Evolutionary conservation across 179 eudicot species (phyloP).

Genomic region (Carnegiea gigantea): DNA sequence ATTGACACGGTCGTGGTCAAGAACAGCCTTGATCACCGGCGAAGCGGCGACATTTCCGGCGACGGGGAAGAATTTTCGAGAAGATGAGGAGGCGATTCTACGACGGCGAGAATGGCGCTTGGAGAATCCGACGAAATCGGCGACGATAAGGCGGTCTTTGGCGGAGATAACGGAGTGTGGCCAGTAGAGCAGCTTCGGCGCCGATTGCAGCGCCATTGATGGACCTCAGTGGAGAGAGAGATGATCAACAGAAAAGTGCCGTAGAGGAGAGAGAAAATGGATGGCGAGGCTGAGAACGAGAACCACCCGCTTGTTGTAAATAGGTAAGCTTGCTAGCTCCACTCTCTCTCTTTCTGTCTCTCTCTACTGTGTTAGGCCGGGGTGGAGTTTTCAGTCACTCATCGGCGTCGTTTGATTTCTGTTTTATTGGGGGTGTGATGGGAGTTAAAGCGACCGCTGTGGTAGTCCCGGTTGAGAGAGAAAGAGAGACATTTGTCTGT

Average conservation of each 20-base stretch:
- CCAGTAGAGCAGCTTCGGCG: conserved; percentile 37
- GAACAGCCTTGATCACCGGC: conserved; percentile 42
- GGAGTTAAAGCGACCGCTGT: too few species aligned
- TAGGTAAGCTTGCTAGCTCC: neutral
- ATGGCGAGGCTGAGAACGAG: neutral
- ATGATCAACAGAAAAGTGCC: neutral
- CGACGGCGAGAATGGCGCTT: conserved; percentile 43
- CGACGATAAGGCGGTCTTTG: conserved; percentile 43
- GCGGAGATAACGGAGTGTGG: conserved; percentile 37
- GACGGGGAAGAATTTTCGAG: conserved; percentile 8
- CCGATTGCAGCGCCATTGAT: conserved; percentile 71
- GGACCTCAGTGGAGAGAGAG: conserved; percentile 27
- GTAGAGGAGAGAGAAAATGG: conserved; percentile 23
- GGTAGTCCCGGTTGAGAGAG: too few species aligned
- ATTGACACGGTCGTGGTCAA: conserved; percentile 48
- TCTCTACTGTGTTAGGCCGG: too few species aligned
- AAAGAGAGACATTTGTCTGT: too few species aligned
- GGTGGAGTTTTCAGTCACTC: too few species aligned
- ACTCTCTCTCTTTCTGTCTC: neutral
- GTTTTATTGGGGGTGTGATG: too few species aligned
- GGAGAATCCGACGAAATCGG: conserved; percentile 62
- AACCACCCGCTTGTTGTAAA: neutral
- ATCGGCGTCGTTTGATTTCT: too few species aligned
- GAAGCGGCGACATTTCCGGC: conserved; percentile 19
- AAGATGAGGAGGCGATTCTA: conserved; percentile 29